phyloP scores from a whole-genome alignment of 306 rosid species.

The Benincasa hispida region DNA sequence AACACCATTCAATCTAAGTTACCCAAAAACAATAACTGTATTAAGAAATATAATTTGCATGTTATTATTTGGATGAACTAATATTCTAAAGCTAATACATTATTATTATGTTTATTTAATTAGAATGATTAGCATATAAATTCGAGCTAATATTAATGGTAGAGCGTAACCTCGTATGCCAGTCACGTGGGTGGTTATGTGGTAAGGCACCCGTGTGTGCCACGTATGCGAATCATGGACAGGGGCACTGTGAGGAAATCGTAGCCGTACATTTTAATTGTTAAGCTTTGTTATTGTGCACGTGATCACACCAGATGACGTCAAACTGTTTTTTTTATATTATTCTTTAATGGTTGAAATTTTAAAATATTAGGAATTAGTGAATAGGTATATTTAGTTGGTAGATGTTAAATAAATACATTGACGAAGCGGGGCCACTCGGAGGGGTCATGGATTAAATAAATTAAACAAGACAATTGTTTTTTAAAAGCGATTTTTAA shows the following conservation, averaged over 20 bases:
- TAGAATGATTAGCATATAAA: not conserved
- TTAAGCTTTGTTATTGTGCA: not conserved
- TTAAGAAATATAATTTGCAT: no score
- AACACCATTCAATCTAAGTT: not conserved
- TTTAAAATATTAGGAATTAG: not conserved
- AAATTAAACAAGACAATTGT: no score
- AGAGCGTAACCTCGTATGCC: not conserved
- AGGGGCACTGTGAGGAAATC: not conserved
- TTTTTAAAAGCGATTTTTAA: no score
- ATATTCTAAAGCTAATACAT: not conserved
- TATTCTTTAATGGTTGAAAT: not conserved
- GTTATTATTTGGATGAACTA: no score
- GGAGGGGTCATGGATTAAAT: not conserved
- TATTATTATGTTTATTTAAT: not conserved
- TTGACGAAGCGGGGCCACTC: not conserved
- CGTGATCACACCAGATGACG: not conserved
- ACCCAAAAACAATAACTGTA: no score
- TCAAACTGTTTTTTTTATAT: not conserved
- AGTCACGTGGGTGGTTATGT: not conserved
- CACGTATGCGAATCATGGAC: not conserved
- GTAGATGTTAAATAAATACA: not conserved
- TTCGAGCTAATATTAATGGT: not conserved
- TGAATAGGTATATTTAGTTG: not conserved
- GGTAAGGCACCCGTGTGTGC: not conserved
- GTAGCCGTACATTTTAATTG: not conserved